Evolutionary conservation across 2,329 filamentous ascomycete species (phyloP), one percentile per base, ranked within the genome.

Genomic region (Colletotrichum viniferum): DNA sequence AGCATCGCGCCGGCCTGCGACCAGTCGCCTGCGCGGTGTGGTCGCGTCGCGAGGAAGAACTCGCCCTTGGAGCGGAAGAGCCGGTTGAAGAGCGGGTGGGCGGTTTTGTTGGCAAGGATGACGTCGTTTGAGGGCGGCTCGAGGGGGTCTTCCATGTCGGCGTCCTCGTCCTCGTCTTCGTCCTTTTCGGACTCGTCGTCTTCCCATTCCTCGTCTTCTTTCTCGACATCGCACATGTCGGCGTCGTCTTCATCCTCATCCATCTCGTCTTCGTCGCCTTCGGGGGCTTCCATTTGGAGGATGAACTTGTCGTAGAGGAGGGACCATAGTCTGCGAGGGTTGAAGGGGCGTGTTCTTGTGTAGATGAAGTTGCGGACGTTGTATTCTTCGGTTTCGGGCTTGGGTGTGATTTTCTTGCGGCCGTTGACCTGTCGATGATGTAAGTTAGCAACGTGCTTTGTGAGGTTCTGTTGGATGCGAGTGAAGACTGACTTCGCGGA

Each of bases 321-420:
- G 0, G 82, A 80, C 83, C 85, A 90, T 0, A 90, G 83, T 0
- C 88, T 81, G 3, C 81, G 81, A 0, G 88, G 88, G 55, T 90
- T 86, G 69, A 90, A 89, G 0, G 91, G 91, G 1, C 89, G 85
- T 9, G 90, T 86, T 0, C 91, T 89, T 1, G 88, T 86, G 81
- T 95, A 95, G 14, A 95, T 91, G 78, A 94, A 94, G 80, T 91
- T 95, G 43, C 91, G 89, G 13, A 95, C 92, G 9, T 92, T 92
- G 79, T 94, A 94, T 86, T 94, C 93, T 70, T 94, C 87, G 0
- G 92, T 94, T 83, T 95, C 93, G 0, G 93, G 93, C 80, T 91
- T 94, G 0, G 92, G 92, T 0, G 91, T 92, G 65, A 93, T 81
- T 4, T 88, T 87, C 30, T 90, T 90, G 18, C 83, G 82, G 0